phyloP scores from a whole-genome alignment of 2,329 filamentous ascomycete species.

The Hyphodiscus sp. region DNA sequence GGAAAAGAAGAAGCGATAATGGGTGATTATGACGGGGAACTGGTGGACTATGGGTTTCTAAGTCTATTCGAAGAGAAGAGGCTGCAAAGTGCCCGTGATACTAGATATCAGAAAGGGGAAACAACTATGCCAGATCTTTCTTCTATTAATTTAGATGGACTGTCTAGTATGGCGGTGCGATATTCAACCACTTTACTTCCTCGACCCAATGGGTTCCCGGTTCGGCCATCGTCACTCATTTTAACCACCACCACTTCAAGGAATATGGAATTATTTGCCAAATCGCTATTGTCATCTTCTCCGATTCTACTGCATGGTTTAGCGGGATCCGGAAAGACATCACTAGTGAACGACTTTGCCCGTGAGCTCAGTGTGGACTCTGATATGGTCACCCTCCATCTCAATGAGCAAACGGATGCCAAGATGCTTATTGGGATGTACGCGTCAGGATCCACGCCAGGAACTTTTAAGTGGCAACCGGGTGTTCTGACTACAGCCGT shows the following conservation, averaged over 20 bases:
- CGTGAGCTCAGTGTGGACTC: conserved; percentile 70
- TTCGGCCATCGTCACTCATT: conserved; percentile 49
- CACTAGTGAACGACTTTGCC: conserved; percentile 75
- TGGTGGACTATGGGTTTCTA: conserved; percentile 73
- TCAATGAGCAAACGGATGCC: conserved; percentile 97
- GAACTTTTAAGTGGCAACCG: conserved; percentile 85
- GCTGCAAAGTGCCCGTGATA: conserved; percentile 17
- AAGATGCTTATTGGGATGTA: conserved; percentile 96
- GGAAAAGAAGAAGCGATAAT: conserved; percentile 52
- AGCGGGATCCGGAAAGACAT: conserved; percentile 86
- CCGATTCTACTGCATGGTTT: conserved; percentile 78
- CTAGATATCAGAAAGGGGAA: neutral
- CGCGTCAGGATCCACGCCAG: conserved; percentile 78
- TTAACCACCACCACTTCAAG: conserved; percentile 63
- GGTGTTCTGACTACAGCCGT: conserved; percentile 93
- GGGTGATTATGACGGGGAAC: conserved; percentile 68
- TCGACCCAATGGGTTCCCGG: conserved; percentile 45
- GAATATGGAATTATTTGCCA: conserved; percentile 67
- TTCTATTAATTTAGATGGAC: conserved; percentile 29
- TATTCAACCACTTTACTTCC: conserved; percentile 65
- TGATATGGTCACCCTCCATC: conserved; percentile 84
- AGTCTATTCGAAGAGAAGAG: conserved; percentile 48
- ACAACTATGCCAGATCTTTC: neutral
- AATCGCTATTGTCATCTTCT: conserved; percentile 56
- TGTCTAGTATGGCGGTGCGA: conserved; percentile 56